These are phyloP conservation scores for Leptomonas seymouri DNA, from an alignment of 208 protist genomes.

Conservation along the genomic window DNA sequence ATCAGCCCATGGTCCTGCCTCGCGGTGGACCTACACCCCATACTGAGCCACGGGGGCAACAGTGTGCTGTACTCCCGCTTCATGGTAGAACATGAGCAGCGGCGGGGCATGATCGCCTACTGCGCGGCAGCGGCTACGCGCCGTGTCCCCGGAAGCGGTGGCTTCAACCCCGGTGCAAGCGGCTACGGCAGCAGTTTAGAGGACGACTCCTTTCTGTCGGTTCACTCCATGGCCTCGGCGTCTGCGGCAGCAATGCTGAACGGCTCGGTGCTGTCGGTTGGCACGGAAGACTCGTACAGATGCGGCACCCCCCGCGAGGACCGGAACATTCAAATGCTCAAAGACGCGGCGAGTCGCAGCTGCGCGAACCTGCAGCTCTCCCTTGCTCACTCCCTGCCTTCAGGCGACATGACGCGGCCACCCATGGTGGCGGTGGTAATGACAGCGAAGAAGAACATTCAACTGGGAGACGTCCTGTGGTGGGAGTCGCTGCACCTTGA, in stretches of 20 bases:
- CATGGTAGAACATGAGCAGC: slow-evolving; percentile 42
- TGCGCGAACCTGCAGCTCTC: slow-evolving; percentile 28
- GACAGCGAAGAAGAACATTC: slow-evolving; percentile 30
- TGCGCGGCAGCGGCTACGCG: slow-evolving; percentile 21
- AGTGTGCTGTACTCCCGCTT: slow-evolving; percentile 38
- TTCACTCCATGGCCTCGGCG: slow-evolving; percentile 21
- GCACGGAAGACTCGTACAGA: background rate
- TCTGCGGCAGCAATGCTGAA: slow-evolving; percentile 22
- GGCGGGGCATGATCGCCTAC: slow-evolving; percentile 32
- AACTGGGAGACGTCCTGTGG: slow-evolving; percentile 23
- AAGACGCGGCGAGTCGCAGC: slow-evolving; percentile 25
- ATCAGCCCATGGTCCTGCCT: slow-evolving; percentile 30
- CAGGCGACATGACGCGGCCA: slow-evolving; percentile 8
- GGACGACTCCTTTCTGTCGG: slow-evolving; percentile 33
- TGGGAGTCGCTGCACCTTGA: slow-evolving; percentile 27
- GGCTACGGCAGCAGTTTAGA: slow-evolving; percentile 7
- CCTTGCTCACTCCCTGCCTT: slow-evolving; percentile 12
- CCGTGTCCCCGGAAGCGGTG: slow-evolving; percentile 16
- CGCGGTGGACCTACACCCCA: slow-evolving; percentile 31
- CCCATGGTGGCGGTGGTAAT: slow-evolving; percentile 17
- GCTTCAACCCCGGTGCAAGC: slow-evolving; percentile 2
- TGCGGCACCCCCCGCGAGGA: slow-evolving; percentile 13
- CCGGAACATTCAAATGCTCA: slow-evolving; percentile 24
- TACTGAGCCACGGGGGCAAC: slow-evolving; percentile 11
- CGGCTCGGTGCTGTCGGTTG: background rate